Base-by-base conservation (phyloP, 2,329 filamentous ascomycete genomes). In the Fusarium veterinarium region DNA sequence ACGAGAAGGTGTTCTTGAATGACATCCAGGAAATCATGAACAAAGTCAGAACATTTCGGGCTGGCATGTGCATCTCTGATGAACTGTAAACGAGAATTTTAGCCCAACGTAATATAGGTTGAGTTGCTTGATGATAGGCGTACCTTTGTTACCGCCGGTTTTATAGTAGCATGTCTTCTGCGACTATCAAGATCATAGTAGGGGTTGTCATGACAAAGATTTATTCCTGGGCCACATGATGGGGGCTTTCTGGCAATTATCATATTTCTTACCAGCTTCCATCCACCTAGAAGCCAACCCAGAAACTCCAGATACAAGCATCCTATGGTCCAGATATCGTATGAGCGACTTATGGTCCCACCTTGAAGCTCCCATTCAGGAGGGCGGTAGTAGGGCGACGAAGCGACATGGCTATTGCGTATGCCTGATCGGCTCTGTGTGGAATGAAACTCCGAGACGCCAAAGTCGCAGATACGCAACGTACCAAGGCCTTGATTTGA, bases 251-350 rank as follows among this genome's bases (percentile, higher is more conserved):
- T 55, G 13, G 38, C 51, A 12, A 42, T 55, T 6, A 10, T 13
- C 83, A 75, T 48, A 77, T 82, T 45, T 82, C 48, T 23, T 17
- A 64, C 45, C 6, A 49, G 16, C 9, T 40, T 19, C 28, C 56
- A 57, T 6, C 69, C 69, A 19, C 60, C 60, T 4, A 74, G 38
- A 10, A 74, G 37, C 68, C 71, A 75, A 16, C 35, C 52, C 3
- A 66, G 23, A 19, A 72, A 69, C 17, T 73, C 71, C 1, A 75
- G 62, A 11, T 72, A 68, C 3, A 75, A 33, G 20, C 69, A 75
- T 1, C 72, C 72, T 5, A 75, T 33, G 0, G 71, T 72, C 72
- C 71, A 75, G 3, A 75, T 59, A n/a, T 74, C 72, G 9, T 41
- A 75, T 1, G 68, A 48, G 8, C 63, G 56, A 6, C 55, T 67